These are phyloP conservation scores for Simmondsia chinensis DNA, from an alignment of 148 eudicot species.

Conservation along the genomic window DNA sequence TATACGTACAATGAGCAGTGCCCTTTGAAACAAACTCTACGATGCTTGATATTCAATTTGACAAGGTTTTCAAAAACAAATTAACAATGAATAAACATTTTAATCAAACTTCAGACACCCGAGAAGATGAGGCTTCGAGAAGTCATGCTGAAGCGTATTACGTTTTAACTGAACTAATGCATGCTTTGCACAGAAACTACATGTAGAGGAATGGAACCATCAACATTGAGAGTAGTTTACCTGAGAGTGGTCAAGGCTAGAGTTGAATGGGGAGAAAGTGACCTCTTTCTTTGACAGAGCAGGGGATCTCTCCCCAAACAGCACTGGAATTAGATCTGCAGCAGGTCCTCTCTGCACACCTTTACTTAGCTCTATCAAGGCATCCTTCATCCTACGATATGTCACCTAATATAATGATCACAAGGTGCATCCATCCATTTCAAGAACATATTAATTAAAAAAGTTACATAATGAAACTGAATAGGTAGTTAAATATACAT, in stretches of 20 bases:
- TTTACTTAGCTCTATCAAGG: conserved; percentile 77
- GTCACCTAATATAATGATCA: conserved; percentile 55
- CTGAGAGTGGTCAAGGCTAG: conserved; percentile 92
- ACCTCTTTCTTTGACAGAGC: conserved; percentile 52
- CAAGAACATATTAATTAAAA: no score
- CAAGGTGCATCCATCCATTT: conserved; percentile 4
- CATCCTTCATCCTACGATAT: conserved; percentile 91
- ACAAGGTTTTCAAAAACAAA: no score
- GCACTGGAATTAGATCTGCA: conserved; percentile 81
- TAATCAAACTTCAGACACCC: no score
- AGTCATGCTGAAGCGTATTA: no score
- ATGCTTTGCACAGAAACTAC: background rate
- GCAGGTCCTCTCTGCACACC: conserved; percentile 89
- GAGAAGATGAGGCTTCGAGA: no score
- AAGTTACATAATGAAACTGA: no score
- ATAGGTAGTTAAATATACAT: no score
- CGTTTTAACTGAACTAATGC: no score
- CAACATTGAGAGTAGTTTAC: conserved; percentile 17
- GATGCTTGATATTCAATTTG: no score
- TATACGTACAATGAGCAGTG: no score
- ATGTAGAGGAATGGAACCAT: background rate
- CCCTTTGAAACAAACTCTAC: no score
- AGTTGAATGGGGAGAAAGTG: conserved; percentile 57
- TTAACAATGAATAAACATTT: no score
- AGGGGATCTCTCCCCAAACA: conserved; percentile 84